Evolutionary conservation across 306 rosid species (phyloP).

Genomic region (Quercus dentata): DNA sequence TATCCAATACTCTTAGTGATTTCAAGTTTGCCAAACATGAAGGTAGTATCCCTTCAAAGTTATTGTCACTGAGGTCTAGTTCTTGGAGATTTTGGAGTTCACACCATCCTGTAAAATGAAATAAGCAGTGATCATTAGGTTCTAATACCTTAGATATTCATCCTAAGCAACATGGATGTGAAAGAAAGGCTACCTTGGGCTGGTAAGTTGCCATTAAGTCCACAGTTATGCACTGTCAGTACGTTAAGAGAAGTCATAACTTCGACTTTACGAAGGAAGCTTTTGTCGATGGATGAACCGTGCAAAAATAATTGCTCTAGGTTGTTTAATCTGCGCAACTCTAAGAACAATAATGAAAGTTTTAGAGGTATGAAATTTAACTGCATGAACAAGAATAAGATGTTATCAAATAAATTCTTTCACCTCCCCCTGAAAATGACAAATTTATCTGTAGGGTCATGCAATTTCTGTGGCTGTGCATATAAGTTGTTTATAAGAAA

Average conservation of each 20-base stretch:
- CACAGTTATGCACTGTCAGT: not conserved
- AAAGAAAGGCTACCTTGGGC: not conserved
- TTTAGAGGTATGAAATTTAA: too few species aligned
- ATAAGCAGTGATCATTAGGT: not conserved
- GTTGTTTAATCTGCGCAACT: not conserved
- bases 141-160: too few species aligned
- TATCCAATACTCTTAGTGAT: not conserved
- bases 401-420: too few species aligned
- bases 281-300: not conserved
- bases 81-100: not conserved
- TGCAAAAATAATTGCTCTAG: not conserved
- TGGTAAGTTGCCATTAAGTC: not conserved
- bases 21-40: not conserved
- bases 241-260: not conserved
- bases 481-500: too few species aligned
- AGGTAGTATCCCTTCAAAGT: not conserved
- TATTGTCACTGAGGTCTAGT: not conserved
- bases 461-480: too few species aligned
- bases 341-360: too few species aligned
- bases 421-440: too few species aligned
- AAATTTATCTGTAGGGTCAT: too few species aligned
- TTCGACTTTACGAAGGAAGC: not conserved
- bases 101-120: not conserved
- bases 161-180: too few species aligned
- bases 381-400: too few species aligned